Evolutionary conservation across 2,329 filamentous ascomycete species (phyloP), one percentile per base, ranked within the genome.

Genomic region (Neonectria hederae): DNA sequence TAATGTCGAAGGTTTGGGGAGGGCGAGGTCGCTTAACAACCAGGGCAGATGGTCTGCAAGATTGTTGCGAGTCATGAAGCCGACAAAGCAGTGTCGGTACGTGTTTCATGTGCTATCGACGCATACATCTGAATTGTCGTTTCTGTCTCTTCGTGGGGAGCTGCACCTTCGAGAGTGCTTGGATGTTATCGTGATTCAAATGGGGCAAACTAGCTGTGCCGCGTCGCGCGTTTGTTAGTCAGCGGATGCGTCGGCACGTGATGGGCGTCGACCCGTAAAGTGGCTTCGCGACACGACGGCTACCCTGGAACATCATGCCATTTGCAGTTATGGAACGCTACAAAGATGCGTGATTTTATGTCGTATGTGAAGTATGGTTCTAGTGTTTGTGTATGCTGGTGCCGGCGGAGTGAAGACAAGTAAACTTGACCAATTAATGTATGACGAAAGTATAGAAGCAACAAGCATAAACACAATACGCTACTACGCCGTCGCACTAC

Each of bases 1-100:
- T 68, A 77, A 79, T 65, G 74, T 76, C 62, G 78, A 79, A 63
- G 81, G 80, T 74, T 77, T 78, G 69, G 76, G 77, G 71, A 78
- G 74, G 61, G 78, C 74, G 71, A 80, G 76, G 76, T 86, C 84
- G 71, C 80, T 80, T 72, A 87, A 74, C 73, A 89, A 80, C 86
- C 86, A 89, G 71, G 83, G 80, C 71, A 89, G 78, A 75, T 89
- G 84, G 74, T 86, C 82, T 71, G 78, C 76, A 65, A 89, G 82
- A 74, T 89, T 89, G 79, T 88, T 87, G 75, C 84, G 85, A 80
- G 86, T 89, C 86, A 89, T 89, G 80, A 84, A 84, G 81, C 75
- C 81, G 77, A 77, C 71, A 65, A 58, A 40, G 38, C 55, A 56
- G 51, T 68, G 63, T 68, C 71, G 69, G 67, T 67, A 63, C 55